Evolutionary conservation across 2,329 filamentous ascomycete genomes (phyloP), one percentile per base, ranked within the genome.

Genomic region (Cladophialophora yegresii): DNA sequence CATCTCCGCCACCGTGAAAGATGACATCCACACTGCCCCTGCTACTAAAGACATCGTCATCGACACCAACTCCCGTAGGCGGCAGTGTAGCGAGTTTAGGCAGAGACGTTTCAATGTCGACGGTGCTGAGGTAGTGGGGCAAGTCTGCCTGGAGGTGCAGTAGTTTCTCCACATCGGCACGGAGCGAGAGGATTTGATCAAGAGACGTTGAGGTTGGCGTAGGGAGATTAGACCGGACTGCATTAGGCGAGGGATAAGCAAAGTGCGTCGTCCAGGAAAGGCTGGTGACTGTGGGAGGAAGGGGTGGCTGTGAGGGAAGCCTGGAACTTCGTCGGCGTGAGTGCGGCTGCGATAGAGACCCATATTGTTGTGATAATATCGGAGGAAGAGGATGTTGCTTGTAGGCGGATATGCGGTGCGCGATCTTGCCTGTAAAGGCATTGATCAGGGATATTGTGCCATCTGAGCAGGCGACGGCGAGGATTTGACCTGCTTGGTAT

Each of bases 381-480:
- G 61, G 26, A 8, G 47, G 30, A 4, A 43, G 3, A 12, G 51
- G 9, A 7, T 57, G 33, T 23, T 40, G 54, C 26, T 26, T 45
- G 10, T 12, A 23, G 13, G 72, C 60, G 40, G 54, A 60, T 47
- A 73, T 66, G n/a, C 70, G 70, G 75, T 95, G 89, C 22, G 92
- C 87, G 12, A 89, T 85, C 77, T 93, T 96, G 75, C 87, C 90
- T 71, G 87, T 93, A 75, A 95, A 92, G 23, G 92, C 79, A 65
- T 89, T 90, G 75, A 93, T 84, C 40, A 96, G 79, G 63, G 91
- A 87, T 22, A 95, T 85, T 6, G 85, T 85, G 30, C 90, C 90
- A 79, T 96, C 91, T 70, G 85, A 91, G 87, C 91, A 96, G 53
- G 87, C 91, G 13, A 95, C 86, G 13, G 92, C 92, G 61, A 97